Evolutionary conservation across 257 asterid genomes (phyloP).

Genomic region (Salvia miltiorrhiza): DNA sequence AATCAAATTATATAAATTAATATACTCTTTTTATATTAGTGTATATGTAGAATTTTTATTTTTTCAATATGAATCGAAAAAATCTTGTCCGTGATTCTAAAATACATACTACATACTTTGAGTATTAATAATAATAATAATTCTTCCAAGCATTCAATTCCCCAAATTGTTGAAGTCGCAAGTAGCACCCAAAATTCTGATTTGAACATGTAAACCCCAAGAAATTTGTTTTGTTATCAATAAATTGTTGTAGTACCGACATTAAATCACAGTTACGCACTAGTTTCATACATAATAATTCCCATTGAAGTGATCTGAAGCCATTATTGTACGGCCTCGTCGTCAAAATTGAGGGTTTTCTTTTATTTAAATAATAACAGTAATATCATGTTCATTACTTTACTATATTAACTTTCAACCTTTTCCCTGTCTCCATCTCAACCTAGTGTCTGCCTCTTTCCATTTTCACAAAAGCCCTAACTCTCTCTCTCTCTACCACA

Average conservation of each 20-base stretch:
- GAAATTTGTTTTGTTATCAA: neutral
- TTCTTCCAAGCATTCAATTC: no score
- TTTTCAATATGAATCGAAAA: no score
- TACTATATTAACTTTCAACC: constrained; percentile 31
- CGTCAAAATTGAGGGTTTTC: neutral
- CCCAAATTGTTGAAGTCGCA: no score
- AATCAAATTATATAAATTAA: no score
- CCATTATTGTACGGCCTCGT: constrained; percentile 2
- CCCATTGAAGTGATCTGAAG: neutral
- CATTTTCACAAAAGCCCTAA: constrained; percentile 50
- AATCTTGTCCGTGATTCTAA: no score
- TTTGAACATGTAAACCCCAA: neutral
- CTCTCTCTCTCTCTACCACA: constrained; percentile 23
- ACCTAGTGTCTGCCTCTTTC: constrained; percentile 45
- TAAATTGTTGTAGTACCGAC: neutral
- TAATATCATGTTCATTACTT: constrained; percentile 17
- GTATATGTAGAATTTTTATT: no score
- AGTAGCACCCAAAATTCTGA: neutral
- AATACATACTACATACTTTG: no score
- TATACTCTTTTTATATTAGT: no score
- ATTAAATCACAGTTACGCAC: neutral
- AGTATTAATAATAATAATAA: no score
- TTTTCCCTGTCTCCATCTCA: constrained; percentile 58
- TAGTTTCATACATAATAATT: neutral
- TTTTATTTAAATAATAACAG: neutral